phyloP scores from a whole-genome alignment of 805 yeast species.

The Clavispora carvajalis region DNA sequence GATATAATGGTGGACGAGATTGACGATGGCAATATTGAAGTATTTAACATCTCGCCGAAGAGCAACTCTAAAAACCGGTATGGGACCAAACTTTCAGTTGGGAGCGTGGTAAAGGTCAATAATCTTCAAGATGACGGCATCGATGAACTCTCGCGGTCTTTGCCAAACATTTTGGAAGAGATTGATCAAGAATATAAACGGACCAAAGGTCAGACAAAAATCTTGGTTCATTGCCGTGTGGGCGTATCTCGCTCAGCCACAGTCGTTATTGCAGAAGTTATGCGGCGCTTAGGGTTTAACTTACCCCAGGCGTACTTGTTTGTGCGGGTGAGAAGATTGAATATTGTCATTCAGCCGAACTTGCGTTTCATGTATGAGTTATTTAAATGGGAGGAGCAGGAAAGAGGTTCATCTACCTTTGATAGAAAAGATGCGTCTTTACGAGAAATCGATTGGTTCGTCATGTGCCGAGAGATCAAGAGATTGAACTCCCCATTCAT shows the following conservation, averaged over 20 bases:
- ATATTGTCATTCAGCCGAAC: slow-evolving; percentile 92
- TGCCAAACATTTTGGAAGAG: slow-evolving; percentile 60
- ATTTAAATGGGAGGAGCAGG: slow-evolving; percentile 36
- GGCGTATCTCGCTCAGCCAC: slow-evolving; percentile 96
- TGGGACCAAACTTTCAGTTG: slow-evolving; percentile 21
- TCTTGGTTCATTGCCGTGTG: slow-evolving; percentile 86
- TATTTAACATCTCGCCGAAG: slow-evolving; percentile 22
- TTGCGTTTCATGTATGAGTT: slow-evolving; percentile 87
- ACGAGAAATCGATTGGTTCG: slow-evolving; percentile 83
- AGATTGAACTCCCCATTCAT: slow-evolving; percentile 56
- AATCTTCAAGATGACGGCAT: slow-evolving; percentile 89
- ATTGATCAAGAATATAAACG: slow-evolving; percentile 40
- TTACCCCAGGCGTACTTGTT: slow-evolving; percentile 77
- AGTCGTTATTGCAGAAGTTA: slow-evolving; percentile 91
- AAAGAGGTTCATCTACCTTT: slow-evolving; percentile 4
- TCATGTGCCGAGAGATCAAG: slow-evolving; percentile 78
- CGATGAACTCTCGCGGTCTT: slow-evolving; percentile 60
- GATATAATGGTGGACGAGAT: slow-evolving; percentile 19
- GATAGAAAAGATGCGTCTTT: slow-evolving; percentile 10
- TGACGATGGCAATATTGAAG: slow-evolving; percentile 29
- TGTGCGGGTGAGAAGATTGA: slow-evolving; percentile 85
- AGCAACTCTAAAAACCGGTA: slow-evolving; percentile 3
- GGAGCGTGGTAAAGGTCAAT: slow-evolving; percentile 55
- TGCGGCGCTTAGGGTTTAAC: slow-evolving; percentile 64
- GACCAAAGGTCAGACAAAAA: slow-evolving; percentile 15